Base-by-base conservation (phyloP, 2,329 filamentous ascomycete species). In the Hortaea sp. region DNA sequence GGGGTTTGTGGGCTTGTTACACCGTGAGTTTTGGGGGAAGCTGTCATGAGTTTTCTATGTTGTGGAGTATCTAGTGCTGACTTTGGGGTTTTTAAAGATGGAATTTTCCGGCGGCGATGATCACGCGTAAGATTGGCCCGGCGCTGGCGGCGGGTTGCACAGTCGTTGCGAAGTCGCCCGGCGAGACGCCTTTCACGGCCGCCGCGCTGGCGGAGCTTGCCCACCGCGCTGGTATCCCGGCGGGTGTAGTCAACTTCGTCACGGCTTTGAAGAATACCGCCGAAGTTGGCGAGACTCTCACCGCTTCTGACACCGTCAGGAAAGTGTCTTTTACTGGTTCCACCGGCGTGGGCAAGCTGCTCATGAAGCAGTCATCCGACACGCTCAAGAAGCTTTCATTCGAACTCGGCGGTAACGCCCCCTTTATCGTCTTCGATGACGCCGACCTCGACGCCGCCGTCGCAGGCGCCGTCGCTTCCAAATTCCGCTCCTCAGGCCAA, bases 341-440 rank as follows among this genome's bases (percentile, higher is more conserved):
- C 31, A 82, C 79, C 1, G 72, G 72, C 39, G 79, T 82, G 4
- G 79, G 79, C 27, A 80, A 76, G 55, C 68, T 95, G 69, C 78
- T 98, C 45, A 95, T 95, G 88, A 85, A 85, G 71, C 89, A 95
- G 67, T 83, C 84, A 7, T 79, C 88, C 0, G 76, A 78, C 37
- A 95, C 88, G 0, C 70, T 88, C 29, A 97, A 97, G 76, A 86
- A 86, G 63, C 72, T 86, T 1, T 92, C 86, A 0, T 85, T 95
- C 65, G 90, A 97, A 65, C 82, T 97, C 1, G 90, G 90, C 45
- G 92, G 90, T 41, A 97, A 97, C 64, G 86, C 90, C 0, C 90
- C 90, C 1, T 94, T 95, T 64, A 95, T 97, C 55, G 88, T 97
- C 31, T 97, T 97, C 61, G 88, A 97, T 60, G 90, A 97, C 60